phyloP scores from a whole-genome alignment of 306 rosid genomes.

The Trichosanthes truncata region DNA sequence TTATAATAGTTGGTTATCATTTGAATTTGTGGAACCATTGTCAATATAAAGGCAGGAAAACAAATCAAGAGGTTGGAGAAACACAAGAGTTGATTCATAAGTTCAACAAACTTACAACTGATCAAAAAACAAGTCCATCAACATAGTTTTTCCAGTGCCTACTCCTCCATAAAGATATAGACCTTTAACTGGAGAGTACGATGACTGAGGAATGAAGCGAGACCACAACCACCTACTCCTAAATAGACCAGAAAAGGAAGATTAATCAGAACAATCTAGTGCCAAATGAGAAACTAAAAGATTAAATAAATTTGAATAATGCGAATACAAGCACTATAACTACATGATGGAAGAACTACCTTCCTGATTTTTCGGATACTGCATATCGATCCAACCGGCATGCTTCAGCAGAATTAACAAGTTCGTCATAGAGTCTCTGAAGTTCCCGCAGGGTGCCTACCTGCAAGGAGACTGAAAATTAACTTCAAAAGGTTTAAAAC shows the following conservation, averaged over 20 bases:
- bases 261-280: not conserved
- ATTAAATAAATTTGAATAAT: not conserved
- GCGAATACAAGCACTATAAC: not conserved
- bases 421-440: conserved; percentile 88
- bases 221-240: conserved; percentile 98
- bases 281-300: not conserved
- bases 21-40: not conserved
- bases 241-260: conserved; percentile 9
- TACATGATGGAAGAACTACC: conserved; percentile 35
- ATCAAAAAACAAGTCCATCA: conserved; percentile 88
- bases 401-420: conserved; percentile 48
- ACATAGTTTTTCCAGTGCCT: conserved; percentile 98
- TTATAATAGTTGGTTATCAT: not conserved
- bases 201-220: conserved; percentile 75
- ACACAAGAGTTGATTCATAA: not conserved
- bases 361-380: conserved; percentile 51
- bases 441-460: conserved; percentile 66
- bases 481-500: conserved; percentile 13
- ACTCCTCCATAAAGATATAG: conserved; percentile 96
- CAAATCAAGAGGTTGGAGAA: not conserved
- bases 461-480: conserved; percentile 28
- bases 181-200: conserved; percentile 74
- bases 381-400: conserved; percentile 64
- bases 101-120: conserved; percentile 63
- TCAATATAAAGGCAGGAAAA: not conserved